Evolutionary conservation across 345 rosid genomes (phyloP).

Genomic region (Zanthoxylum bungeanum): DNA sequence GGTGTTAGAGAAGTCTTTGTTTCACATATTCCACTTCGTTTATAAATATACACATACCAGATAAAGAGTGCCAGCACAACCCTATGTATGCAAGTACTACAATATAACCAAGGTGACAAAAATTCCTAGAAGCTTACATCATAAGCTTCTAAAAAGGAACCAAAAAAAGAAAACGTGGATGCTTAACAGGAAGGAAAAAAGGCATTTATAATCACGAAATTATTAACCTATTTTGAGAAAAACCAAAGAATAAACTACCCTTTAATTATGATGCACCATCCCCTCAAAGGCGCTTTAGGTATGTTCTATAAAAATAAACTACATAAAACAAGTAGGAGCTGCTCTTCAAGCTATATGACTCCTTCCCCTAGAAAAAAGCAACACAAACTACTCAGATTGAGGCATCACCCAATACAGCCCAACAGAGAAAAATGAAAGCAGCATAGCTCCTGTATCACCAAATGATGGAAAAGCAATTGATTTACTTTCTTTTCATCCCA

Average conservation of each 20-base stretch:
- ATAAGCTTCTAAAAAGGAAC: not conserved
- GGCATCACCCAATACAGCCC: not conserved
- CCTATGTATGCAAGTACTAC: not conserved
- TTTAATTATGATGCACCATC: not conserved
- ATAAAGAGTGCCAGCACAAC: not conserved
- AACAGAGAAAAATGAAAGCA: not conserved
- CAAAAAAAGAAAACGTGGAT: not conserved
- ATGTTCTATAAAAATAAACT: not conserved
- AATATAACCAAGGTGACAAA: not conserved
- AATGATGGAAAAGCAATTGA: not conserved
- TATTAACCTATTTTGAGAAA: not conserved
- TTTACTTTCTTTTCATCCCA: not conserved
- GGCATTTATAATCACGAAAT: not conserved
- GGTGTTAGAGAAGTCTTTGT: not conserved
- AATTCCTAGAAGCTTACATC: not conserved
- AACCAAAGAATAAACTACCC: not conserved
- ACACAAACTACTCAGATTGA: not conserved
- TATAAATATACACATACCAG: not conserved
- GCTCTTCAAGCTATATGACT: not conserved
- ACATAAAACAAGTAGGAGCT: not conserved
- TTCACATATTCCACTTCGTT: not conserved
- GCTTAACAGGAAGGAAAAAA: not conserved
- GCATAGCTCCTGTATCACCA: not conserved
- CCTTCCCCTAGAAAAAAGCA: not conserved
- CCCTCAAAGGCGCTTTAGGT: not conserved